phyloP scores from a whole-genome alignment of 2,329 filamentous ascomycete genomes.

The Aspergillus neotritici region DNA sequence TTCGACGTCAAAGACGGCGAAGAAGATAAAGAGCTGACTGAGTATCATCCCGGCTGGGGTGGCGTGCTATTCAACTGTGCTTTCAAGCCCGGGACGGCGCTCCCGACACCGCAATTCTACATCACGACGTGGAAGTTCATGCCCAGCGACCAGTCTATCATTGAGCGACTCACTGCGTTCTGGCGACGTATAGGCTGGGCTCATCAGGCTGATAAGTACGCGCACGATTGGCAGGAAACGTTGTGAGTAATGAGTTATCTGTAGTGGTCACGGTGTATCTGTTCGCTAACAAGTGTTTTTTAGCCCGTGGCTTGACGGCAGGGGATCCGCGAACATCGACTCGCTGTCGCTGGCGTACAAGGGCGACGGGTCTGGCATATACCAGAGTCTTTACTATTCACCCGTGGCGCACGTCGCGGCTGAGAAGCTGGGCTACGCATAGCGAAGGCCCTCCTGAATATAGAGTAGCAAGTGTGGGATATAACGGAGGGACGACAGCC shows the following conservation, averaged over 20 bases:
- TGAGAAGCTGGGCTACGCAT: neutral
- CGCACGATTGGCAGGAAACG: neutral
- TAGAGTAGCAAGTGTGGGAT: no score
- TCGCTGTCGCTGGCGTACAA: neutral
- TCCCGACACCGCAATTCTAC: neutral
- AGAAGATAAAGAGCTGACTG: neutral
- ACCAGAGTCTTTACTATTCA: slow-evolving; percentile 1
- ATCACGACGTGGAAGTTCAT: neutral
- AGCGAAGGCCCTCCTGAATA: neutral
- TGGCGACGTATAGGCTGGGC: neutral
- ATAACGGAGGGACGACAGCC: no score
- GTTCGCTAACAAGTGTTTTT: neutral
- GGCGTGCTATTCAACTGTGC: neutral
- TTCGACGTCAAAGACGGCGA: neutral
- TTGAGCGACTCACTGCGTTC: neutral
- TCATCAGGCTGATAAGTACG: slow-evolving; percentile 1
- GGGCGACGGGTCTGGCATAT: neutral
- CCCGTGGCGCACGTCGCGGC: neutral
- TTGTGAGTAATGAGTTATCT: neutral
- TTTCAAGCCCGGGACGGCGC: neutral
- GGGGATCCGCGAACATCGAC: neutral
- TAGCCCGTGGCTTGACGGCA: neutral
- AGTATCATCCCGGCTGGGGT: neutral
- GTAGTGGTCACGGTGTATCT: neutral
- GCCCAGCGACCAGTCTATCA: neutral